Base-by-base conservation (phyloP, 2,329 filamentous ascomycete species). In the Colletotrichum limetticola region DNA sequence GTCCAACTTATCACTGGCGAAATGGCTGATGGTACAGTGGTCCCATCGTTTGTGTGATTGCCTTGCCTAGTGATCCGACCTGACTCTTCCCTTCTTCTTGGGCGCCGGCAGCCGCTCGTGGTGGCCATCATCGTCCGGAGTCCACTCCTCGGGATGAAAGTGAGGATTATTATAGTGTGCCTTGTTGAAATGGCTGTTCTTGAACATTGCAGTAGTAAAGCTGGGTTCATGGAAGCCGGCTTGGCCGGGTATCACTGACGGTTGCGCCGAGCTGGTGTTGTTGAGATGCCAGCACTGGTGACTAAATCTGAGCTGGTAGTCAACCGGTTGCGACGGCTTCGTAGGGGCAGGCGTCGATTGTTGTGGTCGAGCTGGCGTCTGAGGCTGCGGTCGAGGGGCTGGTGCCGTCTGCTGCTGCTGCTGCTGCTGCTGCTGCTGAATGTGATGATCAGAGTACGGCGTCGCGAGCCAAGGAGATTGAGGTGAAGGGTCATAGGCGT, bases 81-180 rank as follows among this genome's bases (percentile, higher is more conserved):
- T 74, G 26, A 64, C 2, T 2, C 57, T 62, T 19, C 61, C 62
- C 68, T 75, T 75, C 61, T 74, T 74, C 59, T 71, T 74, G 19
- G 26, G 56, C 49, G 24, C 65, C 4, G 62, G 46, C 11, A 57
- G 46, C 26, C 68, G 66, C 52, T 75, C 74, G 24, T 66, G 65
- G 14, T 66, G 68, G 5, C 42, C 59, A 6, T 85, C 82, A 42
- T 85, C 84, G 4, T 84, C 83, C 1, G 84, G 84, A 46, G 77
- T 81, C 82, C 83, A 86, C 73, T 85, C 83, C 70, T 86, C 84
- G 0, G 84, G 84, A 46, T 85, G 84, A 61, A 86, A 86, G 56
- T 86, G 85, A 2, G 90, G 89, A 75, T 93, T 93, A 72, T 90
- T 90, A 76, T 90, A 93, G 78, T 93, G 91, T 1, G 91, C 91